Evolutionary conservation across 129 eudicot species (phyloP), one percentile per base, ranked within the genome.

Genomic region (Daucus carota): DNA sequence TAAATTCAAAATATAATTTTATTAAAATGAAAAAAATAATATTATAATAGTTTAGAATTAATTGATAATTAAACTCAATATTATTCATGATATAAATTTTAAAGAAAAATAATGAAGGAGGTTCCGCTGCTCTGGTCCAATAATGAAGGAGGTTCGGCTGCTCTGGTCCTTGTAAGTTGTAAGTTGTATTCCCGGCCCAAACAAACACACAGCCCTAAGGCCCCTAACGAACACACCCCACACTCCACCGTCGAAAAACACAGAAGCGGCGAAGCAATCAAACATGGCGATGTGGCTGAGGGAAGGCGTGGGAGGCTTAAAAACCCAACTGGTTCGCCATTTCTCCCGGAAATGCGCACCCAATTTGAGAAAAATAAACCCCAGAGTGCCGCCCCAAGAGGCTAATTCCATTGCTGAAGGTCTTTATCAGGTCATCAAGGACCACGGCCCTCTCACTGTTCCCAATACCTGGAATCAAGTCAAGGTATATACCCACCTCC

Each of bases 331-430:
- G n/a, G 70, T 79, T 33, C 75, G 90, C 76, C 57, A 77, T 42
- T 80, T 86, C 80, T 84, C 92, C 6, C 60, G 87, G 36, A 80
- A 75, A 59, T 77, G 92, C 10, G 89, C 87, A 13, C 78, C 48
- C 18, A 85, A 85, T 80, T 71, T 85, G 48, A 73, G 87, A 72
- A 87, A 87, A 70, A 85, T 83, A 38, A 85, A 85, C 83, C 92
- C 92, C 6, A 83, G 78, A 74, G 89, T 87, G 22, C 76, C 89
- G 5, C 79, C 41, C 8, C 85, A 83, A 43, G 87, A 85, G 73
- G 92, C 92, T 6, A 57, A 78, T 46, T 29, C 76, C 54, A 82
- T 87, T 4, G 92, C 92, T 38, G 82, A 87, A 76, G 69, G 48
- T 59, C 81, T 88, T 40, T 85, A 85, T 52, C 79, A 82, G 40